These are phyloP conservation scores for Plasmodium inui DNA, from an alignment of 169 alveolate genomes.

Conservation along the genomic window DNA sequence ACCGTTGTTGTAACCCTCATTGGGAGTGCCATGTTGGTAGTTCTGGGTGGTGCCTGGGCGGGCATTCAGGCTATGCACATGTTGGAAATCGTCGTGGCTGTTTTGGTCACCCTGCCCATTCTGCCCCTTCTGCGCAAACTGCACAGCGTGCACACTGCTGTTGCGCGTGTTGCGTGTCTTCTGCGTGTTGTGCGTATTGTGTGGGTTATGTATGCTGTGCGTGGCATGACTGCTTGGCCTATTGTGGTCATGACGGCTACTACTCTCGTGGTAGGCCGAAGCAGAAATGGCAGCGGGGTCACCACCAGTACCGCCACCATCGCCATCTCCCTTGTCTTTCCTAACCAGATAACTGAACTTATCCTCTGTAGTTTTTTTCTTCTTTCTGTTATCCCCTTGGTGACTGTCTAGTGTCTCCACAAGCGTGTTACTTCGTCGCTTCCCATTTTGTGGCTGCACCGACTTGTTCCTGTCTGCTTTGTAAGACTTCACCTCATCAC, in stretches of 20 bases:
- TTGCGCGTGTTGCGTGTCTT: not conserved
- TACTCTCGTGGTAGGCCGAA: not conserved
- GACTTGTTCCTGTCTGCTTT: not conserved
- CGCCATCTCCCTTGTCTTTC: not conserved
- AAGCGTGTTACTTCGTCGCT: not conserved
- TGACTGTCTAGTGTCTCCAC: not conserved
- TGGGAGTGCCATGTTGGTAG: not conserved
- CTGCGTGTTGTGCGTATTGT: not conserved
- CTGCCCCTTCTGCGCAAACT: not conserved
- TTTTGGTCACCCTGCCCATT: not conserved
- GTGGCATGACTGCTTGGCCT: not conserved
- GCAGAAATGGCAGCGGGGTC: not conserved
- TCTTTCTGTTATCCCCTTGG: conserved; percentile 19
- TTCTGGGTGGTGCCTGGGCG: not conserved
- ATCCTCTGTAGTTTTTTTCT: conserved; percentile 27
- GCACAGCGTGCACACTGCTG: not conserved
- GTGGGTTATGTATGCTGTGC: not conserved
- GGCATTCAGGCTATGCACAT: not conserved
- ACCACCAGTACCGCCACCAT: not conserved
- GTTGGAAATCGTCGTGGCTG: not conserved
- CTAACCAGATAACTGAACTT: conserved; percentile 22
- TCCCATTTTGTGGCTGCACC: not conserved
- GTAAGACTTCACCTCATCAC: not conserved
- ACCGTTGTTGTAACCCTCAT: not conserved
- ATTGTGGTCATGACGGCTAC: not conserved